Conservation (phyloP, 495 filamentous ascomycete genomes). For the Daldinia bambusicola region DNA sequence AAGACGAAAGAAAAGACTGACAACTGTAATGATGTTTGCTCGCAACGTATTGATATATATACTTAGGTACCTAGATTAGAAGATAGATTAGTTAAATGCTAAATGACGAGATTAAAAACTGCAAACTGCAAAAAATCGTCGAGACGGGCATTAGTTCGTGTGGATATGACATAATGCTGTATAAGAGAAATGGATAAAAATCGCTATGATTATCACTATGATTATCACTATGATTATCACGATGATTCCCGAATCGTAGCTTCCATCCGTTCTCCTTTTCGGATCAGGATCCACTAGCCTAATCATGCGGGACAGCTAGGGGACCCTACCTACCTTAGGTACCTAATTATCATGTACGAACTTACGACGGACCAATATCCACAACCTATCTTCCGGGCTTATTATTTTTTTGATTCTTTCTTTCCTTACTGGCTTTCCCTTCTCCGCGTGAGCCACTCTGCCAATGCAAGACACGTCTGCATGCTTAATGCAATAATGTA, state of each 20-base stretch:
- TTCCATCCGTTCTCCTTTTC: background rate
- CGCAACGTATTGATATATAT: background rate
- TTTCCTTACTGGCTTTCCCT: background rate
- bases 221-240: background rate
- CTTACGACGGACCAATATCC: background rate
- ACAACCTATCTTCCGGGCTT: background rate
- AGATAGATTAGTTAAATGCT: conserved; percentile 5
- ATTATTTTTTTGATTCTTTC: background rate
- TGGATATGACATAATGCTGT: conserved; percentile 13
- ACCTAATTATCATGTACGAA: background rate
- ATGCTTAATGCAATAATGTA: conserved; percentile 5
- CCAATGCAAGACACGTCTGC: conserved; percentile 18
- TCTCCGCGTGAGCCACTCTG: conserved; percentile 4
- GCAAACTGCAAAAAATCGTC: background rate
- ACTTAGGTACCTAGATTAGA: too few species aligned
- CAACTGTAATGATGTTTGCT: background rate
- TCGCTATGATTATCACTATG: background rate
- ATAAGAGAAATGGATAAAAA: conserved; percentile 1
- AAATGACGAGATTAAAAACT: conserved; percentile 1
- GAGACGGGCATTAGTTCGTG: background rate
- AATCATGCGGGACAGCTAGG: conserved; percentile 7
- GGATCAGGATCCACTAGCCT: background rate
- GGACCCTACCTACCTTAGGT: background rate
- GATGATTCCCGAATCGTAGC: background rate
- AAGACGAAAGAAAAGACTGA: background rate